These are phyloP conservation scores for Dryas integrifolia DNA, from an alignment of 331 rosid genomes.

Conservation along the genomic window DNA sequence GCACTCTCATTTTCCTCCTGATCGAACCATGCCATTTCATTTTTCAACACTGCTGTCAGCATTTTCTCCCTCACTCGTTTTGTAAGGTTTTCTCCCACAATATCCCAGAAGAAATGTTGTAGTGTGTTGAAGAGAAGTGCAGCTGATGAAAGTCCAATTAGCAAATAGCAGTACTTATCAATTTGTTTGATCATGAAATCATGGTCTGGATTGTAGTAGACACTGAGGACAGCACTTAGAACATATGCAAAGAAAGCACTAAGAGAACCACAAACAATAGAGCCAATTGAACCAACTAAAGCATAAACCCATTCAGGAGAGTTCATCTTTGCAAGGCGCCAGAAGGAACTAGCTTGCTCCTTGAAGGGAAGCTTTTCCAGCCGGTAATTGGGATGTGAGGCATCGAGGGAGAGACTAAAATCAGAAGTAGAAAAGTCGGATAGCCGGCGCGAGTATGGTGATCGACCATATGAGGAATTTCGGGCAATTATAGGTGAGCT, in stretches of 20 bases:
- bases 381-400: constrained; percentile 69
- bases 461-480: constrained; percentile 95
- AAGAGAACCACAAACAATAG: constrained; percentile 87
- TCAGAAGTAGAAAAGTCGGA: constrained; percentile 98
- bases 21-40: constrained; percentile 99
- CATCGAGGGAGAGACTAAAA: constrained; percentile 81
- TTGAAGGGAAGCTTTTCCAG: constrained; percentile 87
- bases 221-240: constrained; percentile 91
- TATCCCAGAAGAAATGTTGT: constrained; percentile 97
- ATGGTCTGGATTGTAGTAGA: constrained; percentile 80
- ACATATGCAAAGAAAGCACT: constrained; percentile 99
- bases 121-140: constrained; percentile 91
- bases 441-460: constrained; percentile 95
- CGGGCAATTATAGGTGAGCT: constrained; percentile 97
- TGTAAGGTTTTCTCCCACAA: constrained; percentile 95
- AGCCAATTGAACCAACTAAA: constrained; percentile 80
- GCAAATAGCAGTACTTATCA: constrained; percentile 80
- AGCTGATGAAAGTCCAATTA: constrained; percentile 95
- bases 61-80: constrained; percentile 97
- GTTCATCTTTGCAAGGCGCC: constrained; percentile 99
- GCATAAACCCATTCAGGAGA: constrained; percentile 97
- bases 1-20: constrained; percentile 99
- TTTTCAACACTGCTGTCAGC: constrained; percentile 79
- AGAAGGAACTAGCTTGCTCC: constrained; percentile 96
- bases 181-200: constrained; percentile 72